These are phyloP conservation scores for Xylaria longipes DNA, from an alignment of 495 filamentous ascomycete genomes.

Conservation along the genomic window DNA sequence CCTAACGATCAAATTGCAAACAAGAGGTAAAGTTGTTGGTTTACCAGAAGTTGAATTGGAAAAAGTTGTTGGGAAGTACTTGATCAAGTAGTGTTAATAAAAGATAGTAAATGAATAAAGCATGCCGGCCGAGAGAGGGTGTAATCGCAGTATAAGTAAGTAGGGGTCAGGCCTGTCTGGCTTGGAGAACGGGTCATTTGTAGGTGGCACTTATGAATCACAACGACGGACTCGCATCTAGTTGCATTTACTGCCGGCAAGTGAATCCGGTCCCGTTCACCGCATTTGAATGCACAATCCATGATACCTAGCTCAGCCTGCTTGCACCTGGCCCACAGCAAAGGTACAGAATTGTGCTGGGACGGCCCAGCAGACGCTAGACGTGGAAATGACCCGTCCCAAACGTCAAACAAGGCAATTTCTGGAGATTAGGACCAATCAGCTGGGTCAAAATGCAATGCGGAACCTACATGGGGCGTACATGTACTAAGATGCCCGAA, in stretches of 20 bases:
- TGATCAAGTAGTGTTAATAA: not conserved
- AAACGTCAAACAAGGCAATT: conserved; percentile 42
- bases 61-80: not conserved
- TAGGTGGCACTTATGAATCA: not conserved
- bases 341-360: conserved; percentile 20
- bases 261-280: conserved; percentile 26
- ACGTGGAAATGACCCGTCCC: conserved; percentile 28
- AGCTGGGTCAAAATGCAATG: conserved; percentile 12
- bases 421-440: conserved; percentile 33
- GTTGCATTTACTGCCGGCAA: conserved; percentile 22
- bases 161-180: conserved; percentile 15
- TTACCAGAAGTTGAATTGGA: not conserved
- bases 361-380: conserved; percentile 36
- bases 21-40: not conserved
- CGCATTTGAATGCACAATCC: conserved; percentile 24
- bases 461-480: conserved; percentile 13
- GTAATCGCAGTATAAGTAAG: conserved; percentile 15
- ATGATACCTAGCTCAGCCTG: conserved; percentile 9
- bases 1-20: not conserved
- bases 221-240: conserved; percentile 7
- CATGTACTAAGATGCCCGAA: conserved; percentile 2
- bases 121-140: not conserved
- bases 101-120: not conserved
- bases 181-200: conserved; percentile 13
- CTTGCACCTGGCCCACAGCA: conserved; percentile 4